Percentiles rank a stretch among this genome's conserved stretches.
Evolutionary conservation across 140 eudicot species (phyloP).

Genomic region (Senecio squalidus): DNA sequence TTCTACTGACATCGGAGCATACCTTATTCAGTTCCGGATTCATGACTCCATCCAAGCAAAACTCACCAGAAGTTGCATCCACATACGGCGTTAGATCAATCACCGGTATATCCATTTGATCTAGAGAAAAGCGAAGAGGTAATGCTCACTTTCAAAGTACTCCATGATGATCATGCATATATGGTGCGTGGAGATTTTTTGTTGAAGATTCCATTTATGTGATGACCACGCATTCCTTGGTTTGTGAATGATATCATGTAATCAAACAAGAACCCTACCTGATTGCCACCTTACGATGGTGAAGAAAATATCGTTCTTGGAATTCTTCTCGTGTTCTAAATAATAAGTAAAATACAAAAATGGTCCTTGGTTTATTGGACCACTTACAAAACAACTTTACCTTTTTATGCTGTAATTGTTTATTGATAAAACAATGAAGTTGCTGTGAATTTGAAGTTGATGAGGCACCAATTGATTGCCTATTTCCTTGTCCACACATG

Average conservation of each 20-base stretch:
- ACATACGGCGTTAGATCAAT: constrained; percentile 50
- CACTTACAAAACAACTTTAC: too few species aligned
- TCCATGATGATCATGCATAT: neutral
- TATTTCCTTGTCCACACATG: too few species aligned
- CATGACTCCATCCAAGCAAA: constrained; percentile 25
- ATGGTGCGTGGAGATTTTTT: constrained; percentile 8
- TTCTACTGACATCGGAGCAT: constrained; percentile 59
- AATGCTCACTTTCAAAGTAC: neutral
- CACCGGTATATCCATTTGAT: constrained; percentile 48
- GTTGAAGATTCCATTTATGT: neutral
- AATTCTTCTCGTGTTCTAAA: neutral
- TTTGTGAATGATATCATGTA: neutral
- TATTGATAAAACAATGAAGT: too few species aligned
- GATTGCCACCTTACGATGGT: neutral
- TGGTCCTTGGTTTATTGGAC: neutral
- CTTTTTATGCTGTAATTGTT: too few species aligned
- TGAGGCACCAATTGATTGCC: too few species aligned
- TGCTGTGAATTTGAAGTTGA: too few species aligned
- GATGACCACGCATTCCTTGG: constrained; percentile 11
- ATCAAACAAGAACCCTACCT: neutral
- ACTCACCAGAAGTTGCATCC: constrained; percentile 17
- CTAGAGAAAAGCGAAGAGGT: neutral
- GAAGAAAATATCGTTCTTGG: neutral
- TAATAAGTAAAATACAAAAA: neutral
- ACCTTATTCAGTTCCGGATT: constrained; percentile 29